Base-by-base conservation (phyloP, 805 yeast genomes). In the Candida chauliodis region DNA sequence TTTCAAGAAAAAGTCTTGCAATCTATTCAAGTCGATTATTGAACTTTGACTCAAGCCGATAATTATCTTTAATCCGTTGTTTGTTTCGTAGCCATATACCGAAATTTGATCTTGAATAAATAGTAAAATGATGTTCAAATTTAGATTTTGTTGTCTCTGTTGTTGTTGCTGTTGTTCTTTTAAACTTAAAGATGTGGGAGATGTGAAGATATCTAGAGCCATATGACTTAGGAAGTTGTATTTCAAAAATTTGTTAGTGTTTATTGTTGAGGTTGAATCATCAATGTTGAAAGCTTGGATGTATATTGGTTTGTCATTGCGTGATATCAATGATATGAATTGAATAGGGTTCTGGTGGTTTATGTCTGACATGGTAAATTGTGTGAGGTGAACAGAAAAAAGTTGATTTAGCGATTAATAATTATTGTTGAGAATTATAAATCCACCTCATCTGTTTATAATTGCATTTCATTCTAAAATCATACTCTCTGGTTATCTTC, bases 221-320 rank as follows among this genome's bases (percentile, higher is more conserved):
- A 83, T 81, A 52, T 83, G 87, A n/a, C 86, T 75, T 21, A 83
- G 62, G 48, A 82, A 82, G 50, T 83, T 80, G 60, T 78, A 81
- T 48, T 81, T 78, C 21, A 81, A 59, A 38, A 75, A 59, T 42
- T 66, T 67, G 46, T 77, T 71, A 31, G 71, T 66, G 26, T 58
- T 52, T 18, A 43, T 43, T 19, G 34, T 39, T n/a, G 30, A 16
- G 16, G 38, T 43, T 11, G 38, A n/a, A 21, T n/a, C 41, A 25
- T 24, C 46, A 10, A 37, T 36, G 15, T 69, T 63, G 40, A 79
- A 71, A 29, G 75, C 61, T 50, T 78, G 84, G 29, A 79, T 76
- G 52, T 80, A 81, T 16, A 80, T 52, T 9, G 86, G 87, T 29
- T 63, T 69, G 50, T 78, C 78, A 36, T 73, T 73, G 42, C 81